phyloP scores from a whole-genome alignment of 1,284 basidiomycete species.

The Inonotus hispidus region DNA sequence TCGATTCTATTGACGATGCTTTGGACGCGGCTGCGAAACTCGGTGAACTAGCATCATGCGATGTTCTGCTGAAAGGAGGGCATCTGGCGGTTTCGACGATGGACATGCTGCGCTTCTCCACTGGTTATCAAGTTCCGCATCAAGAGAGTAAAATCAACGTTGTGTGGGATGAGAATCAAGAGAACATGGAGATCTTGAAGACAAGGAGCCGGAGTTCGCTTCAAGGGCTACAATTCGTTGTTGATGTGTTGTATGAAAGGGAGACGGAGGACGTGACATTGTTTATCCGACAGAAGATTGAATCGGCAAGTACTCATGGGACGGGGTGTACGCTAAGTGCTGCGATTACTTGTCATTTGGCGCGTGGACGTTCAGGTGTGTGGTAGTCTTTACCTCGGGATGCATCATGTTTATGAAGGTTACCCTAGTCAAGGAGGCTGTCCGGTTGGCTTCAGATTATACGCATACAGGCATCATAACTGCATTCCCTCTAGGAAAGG shows the following conservation, averaged over 20 bases:
- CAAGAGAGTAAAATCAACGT: conserved; percentile 27
- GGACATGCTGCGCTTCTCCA: conserved; percentile 38
- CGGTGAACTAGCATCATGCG: conserved; percentile 42
- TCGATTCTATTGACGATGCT: conserved; percentile 59
- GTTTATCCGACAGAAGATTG: conserved; percentile 62
- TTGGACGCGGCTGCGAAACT: conserved; percentile 53
- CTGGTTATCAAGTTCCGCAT: conserved; percentile 28
- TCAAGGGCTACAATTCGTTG: conserved; percentile 41
- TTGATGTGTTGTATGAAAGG: conserved; percentile 66
- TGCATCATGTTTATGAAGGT: neutral
- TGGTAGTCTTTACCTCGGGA: conserved; percentile 14
- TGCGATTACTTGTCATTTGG: conserved; percentile 70
- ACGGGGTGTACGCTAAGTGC: conserved; percentile 92
- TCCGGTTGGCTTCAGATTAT: conserved; percentile 58
- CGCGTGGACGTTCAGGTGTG: conserved; percentile 46
- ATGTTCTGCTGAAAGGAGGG: conserved; percentile 86
- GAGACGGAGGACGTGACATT: conserved; percentile 36
- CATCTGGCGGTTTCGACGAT: conserved; percentile 51
- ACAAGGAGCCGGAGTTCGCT: conserved; percentile 18
- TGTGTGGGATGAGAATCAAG: conserved; percentile 35
- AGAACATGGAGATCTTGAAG: conserved; percentile 60
- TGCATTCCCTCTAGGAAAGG: conserved; percentile 67
- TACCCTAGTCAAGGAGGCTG: conserved; percentile 51
- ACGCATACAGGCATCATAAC: conserved; percentile 75
- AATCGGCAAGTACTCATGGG: conserved; percentile 80